Evolutionary conservation across 495 filamentous ascomycete species (phyloP).

Genomic region (Cercophora sp.): DNA sequence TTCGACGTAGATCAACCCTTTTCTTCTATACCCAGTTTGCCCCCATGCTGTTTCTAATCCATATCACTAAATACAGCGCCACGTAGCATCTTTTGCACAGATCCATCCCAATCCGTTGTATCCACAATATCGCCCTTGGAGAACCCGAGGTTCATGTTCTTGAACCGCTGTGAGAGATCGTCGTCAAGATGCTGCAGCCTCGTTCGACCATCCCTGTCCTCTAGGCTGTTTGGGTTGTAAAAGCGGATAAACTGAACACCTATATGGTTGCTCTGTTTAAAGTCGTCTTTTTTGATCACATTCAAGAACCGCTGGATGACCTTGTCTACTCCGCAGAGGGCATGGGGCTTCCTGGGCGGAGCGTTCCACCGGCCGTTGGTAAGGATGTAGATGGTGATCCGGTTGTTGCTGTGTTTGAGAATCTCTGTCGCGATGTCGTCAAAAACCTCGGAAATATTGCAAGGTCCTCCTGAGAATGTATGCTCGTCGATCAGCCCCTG

Average conservation of each 20-base stretch:
- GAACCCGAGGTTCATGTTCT: too few relatives aligned
- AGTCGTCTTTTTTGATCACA: not conserved
- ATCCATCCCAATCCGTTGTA: conserved; percentile 7
- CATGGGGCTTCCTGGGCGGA: not conserved
- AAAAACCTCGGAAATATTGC: not conserved
- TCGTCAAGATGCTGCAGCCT: conserved; percentile 3
- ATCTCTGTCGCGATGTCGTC: not conserved
- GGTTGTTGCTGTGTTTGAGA: not conserved
- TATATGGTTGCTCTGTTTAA: not conserved
- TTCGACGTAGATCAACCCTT: too few relatives aligned
- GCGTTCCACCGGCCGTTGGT: conserved; percentile 4
- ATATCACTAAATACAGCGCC: conserved; percentile 1
- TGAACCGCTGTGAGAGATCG: not conserved
- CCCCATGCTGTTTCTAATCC: too few relatives aligned
- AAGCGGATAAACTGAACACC: conserved; percentile 8
- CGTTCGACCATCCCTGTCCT: not conserved
- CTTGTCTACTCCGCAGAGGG: not conserved
- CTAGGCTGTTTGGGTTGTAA: not conserved
- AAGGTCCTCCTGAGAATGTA: not conserved
- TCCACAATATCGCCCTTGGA: conserved; percentile 3
- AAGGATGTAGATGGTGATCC: conserved; percentile 3
- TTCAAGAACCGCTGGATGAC: not conserved
- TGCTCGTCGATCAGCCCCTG: not conserved
- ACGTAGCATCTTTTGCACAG: conserved; percentile 1
- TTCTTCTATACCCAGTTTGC: too few relatives aligned